These are phyloP conservation scores for Lignosus rhinocerotis DNA, from an alignment of 1,284 basidiomycete genomes.

Conservation along the genomic window DNA sequence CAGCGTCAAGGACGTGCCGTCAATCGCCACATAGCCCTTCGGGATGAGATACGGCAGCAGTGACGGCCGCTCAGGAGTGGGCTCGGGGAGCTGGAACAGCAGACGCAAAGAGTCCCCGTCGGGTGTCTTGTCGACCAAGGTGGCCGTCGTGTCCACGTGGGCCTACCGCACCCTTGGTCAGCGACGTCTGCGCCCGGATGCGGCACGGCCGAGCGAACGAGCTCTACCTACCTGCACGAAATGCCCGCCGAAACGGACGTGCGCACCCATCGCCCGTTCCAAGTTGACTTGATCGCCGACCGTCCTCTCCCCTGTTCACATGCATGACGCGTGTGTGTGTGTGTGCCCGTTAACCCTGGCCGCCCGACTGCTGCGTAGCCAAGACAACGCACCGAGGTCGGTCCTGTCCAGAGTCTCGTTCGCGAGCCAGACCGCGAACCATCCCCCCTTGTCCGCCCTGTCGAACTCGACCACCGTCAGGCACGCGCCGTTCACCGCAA, in stretches of 20 bases:
- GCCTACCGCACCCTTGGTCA: slow-evolving; percentile 53
- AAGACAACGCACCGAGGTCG: slow-evolving; percentile 71
- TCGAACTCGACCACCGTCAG: slow-evolving; percentile 91
- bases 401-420: slow-evolving; percentile 94
- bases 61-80: slow-evolving; percentile 60
- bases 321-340: neutral
- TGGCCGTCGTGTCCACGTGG: slow-evolving; percentile 91
- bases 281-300: slow-evolving; percentile 88
- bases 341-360: neutral
- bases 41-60: slow-evolving; percentile 85
- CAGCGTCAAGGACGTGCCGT: slow-evolving; percentile 92
- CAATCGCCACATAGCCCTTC: slow-evolving; percentile 97
- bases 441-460: slow-evolving; percentile 57
- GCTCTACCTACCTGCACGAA: slow-evolving; percentile 80
- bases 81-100: slow-evolving; percentile 73
- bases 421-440: slow-evolving; percentile 93
- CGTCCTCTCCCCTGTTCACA: slow-evolving; percentile 64
- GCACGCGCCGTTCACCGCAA: slow-evolving; percentile 82
- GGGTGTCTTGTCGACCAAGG: slow-evolving; percentile 59
- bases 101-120: slow-evolving; percentile 91
- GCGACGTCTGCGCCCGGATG: neutral
- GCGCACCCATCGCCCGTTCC: slow-evolving; percentile 93
- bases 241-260: slow-evolving; percentile 94
- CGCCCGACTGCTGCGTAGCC: neutral
- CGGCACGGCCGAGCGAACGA: slow-evolving; percentile 21